Percentiles rank a stretch among this genome's conserved stretches.
Evolutionary conservation across 768 basidiomycete genomes (phyloP).

Genomic region (Agaricus subrufescens): DNA sequence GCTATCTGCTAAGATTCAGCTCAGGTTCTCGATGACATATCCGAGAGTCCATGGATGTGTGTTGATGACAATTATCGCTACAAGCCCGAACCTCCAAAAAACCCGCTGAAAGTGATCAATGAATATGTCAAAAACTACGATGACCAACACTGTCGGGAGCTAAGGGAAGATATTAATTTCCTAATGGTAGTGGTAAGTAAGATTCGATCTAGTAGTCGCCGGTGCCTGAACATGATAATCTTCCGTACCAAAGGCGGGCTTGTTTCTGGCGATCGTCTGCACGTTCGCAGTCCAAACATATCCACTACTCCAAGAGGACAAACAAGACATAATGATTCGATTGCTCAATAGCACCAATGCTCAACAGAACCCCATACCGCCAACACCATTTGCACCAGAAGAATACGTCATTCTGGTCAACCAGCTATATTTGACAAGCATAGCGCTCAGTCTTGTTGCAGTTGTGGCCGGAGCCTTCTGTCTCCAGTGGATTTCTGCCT

Average conservation of each 20-base stretch:
- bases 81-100: not conserved
- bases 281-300: slow-evolving; percentile 1
- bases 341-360: not conserved
- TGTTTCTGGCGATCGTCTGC: slow-evolving; percentile 4
- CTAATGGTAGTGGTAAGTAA: not conserved
- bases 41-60: not conserved
- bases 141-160: not conserved
- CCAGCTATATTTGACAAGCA: slow-evolving; percentile 3
- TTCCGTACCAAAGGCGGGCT: not conserved
- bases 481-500: slow-evolving; percentile 2
- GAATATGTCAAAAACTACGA: not conserved
- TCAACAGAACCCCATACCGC: not conserved
- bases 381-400: not conserved
- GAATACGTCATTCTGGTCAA: not conserved
- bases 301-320: not conserved
- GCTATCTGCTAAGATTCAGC: no score
- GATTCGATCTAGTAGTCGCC: not conserved
- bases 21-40: no score
- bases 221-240: not conserved
- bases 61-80: not conserved
- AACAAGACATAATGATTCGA: not conserved
- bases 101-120: not conserved
- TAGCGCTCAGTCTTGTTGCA: slow-evolving; percentile 1
- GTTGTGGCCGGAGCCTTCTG: slow-evolving; percentile 1
- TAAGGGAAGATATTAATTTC: not conserved